These are phyloP conservation scores for Amyloporia xantha DNA, from an alignment of 768 basidiomycete species.

Conservation along the genomic window DNA sequence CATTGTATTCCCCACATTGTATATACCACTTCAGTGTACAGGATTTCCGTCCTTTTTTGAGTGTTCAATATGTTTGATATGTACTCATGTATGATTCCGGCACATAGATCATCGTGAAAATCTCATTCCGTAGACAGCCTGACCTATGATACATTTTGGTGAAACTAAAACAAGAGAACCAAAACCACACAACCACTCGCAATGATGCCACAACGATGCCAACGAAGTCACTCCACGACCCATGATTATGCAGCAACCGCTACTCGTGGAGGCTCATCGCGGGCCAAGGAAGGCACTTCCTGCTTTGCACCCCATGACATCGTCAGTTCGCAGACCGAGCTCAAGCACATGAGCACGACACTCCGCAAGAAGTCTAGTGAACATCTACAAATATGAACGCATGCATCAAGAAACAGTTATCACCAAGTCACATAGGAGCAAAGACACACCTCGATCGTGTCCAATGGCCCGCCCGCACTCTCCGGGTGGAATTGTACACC, in stretches of 20 bases:
- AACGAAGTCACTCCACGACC: too few relatives aligned
- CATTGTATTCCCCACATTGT: neutral
- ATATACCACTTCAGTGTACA: neutral
- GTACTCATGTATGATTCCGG: neutral
- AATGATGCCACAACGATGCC: neutral
- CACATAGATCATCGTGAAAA: neutral
- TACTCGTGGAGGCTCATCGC: constrained; percentile 14
- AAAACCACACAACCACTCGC: neutral
- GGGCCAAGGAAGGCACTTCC: constrained; percentile 11
- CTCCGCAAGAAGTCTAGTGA: constrained; percentile 82
- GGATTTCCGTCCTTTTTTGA: neutral
- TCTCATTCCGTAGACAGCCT: neutral
- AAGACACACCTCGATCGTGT: constrained; percentile 83
- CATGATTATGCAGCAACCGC: constrained; percentile 24
- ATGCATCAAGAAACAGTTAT: constrained; percentile 3
- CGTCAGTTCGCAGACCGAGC: constrained; percentile 10
- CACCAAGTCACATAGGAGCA: neutral
- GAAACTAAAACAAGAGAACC: too few relatives aligned
- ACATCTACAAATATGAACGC: constrained; percentile 61
- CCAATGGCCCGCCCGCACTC: constrained; percentile 95
- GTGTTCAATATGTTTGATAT: neutral
- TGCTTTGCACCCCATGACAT: constrained; percentile 19
- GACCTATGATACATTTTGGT: neutral
- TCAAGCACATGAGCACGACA: constrained; percentile 56
- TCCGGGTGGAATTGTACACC: constrained; percentile 99